These are phyloP conservation scores for Carex parvula DNA, from an alignment of 176 grass and related monocot species.

Conservation along the genomic window DNA sequence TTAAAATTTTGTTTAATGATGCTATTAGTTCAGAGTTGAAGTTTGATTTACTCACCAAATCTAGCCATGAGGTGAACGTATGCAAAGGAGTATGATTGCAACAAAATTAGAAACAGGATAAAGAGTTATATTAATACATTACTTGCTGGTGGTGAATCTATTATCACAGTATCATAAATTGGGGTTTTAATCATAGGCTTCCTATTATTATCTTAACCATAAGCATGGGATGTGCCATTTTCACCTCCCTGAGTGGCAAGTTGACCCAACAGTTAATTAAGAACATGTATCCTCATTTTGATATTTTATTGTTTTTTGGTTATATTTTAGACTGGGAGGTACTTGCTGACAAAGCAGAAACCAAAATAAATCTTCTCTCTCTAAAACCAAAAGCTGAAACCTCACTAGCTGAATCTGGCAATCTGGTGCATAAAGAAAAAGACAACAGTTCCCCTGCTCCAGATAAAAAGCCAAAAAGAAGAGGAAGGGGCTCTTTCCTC, in stretches of 20 bases:
- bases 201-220: neutral
- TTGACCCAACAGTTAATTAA: constrained; percentile 2
- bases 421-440: constrained; percentile 28
- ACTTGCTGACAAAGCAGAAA: constrained; percentile 48
- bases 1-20: neutral
- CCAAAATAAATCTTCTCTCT: constrained; percentile 32
- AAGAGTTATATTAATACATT: neutral
- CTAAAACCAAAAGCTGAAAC: constrained; percentile 20
- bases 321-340: constrained; percentile 73
- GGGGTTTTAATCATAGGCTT: neutral
- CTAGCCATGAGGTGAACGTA: neutral
- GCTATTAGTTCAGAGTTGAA: neutral
- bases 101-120: neutral
- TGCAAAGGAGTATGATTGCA: neutral
- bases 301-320: constrained; percentile 12
- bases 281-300: neutral
- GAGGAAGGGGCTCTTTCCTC: constrained; percentile 81
- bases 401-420: neutral
- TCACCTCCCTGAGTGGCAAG: neutral
- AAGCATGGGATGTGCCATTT: neutral
- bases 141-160: neutral
- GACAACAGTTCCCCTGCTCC: constrained; percentile 29
- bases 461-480: constrained; percentile 60
- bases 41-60: neutral
- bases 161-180: neutral